A percentile compares a stretch with the other conserved stretches of the same genome.
Evolutionary conservation across 2,329 filamentous ascomycete genomes (phyloP).

Genomic region (Paraphoma chrysanthemicola): DNA sequence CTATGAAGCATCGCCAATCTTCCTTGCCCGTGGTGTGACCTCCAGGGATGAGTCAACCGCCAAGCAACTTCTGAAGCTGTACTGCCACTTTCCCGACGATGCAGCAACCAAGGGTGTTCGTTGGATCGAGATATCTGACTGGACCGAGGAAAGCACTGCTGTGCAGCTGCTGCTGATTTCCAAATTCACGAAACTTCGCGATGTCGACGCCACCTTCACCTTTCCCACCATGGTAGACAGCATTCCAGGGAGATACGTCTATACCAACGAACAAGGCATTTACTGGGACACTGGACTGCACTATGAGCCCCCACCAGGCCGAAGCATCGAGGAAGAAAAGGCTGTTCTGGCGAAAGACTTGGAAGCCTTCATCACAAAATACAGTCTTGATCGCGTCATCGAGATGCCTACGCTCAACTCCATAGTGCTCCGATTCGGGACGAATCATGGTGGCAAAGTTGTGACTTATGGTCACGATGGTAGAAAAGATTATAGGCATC

Average conservation of each 20-base stretch:
- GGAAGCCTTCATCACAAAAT: background rate
- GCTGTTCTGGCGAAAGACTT: background rate
- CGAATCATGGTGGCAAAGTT: background rate
- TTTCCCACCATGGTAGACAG: background rate
- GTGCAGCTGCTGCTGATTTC: background rate
- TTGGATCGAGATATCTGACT: background rate
- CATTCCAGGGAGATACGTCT: background rate
- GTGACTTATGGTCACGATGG: too few relatives aligned
- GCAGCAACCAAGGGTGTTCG: background rate
- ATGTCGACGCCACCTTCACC: background rate
- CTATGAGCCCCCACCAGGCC: background rate
- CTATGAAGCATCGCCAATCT: background rate
- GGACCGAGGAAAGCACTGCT: background rate
- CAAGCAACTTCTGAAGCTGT: background rate
- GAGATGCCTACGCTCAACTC: background rate
- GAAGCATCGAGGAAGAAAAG: background rate
- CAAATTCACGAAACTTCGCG: background rate
- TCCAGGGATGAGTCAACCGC: background rate
- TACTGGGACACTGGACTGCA: background rate
- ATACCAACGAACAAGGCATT: background rate
- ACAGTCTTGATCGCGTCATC: background rate
- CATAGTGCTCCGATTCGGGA: background rate
- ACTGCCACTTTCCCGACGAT: background rate
- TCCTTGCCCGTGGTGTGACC: background rate
- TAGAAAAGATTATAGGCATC: background rate